Conservation (phyloP, 176 grass and related monocot species). For the Coix lacrymajobi region DNA sequence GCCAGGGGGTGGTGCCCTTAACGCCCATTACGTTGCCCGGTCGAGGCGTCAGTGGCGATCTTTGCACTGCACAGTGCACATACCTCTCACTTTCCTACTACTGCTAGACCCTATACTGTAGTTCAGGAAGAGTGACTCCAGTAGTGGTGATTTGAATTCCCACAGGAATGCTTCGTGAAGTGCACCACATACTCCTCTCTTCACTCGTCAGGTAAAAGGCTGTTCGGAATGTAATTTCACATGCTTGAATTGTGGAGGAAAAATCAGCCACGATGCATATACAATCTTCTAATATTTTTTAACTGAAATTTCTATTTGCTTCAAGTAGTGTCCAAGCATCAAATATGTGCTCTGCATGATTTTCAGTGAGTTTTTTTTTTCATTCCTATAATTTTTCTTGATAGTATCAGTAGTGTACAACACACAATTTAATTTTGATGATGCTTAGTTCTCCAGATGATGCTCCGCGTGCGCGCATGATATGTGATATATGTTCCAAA, state of each 20-base stretch:
- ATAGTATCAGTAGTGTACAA: background rate
- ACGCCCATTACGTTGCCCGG: slow-evolving; percentile 26
- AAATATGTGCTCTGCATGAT: no score
- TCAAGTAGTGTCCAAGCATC: no score
- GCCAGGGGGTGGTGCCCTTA: slow-evolving; percentile 43
- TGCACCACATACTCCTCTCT: background rate
- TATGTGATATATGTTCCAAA: no score
- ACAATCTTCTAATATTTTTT: no score
- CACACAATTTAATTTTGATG: background rate
- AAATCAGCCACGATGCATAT: background rate
- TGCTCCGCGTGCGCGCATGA: no score
- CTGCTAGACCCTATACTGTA: no score
- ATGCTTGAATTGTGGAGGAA: background rate
- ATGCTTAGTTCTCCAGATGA: background rate
- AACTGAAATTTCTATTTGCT: no score
- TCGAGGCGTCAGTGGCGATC: slow-evolving; percentile 7
- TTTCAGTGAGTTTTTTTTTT: background rate
- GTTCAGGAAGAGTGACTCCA: slow-evolving; percentile 23
- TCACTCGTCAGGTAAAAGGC: background rate
- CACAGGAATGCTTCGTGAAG: slow-evolving; percentile 33
- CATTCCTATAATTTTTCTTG: background rate
- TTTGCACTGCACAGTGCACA: background rate
- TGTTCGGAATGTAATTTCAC: slow-evolving; percentile 31
- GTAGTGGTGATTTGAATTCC: slow-evolving; percentile 37
- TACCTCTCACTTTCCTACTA: slow-evolving; percentile 13